Conservation (phyloP, 495 filamentous ascomycete species). For the Recurvomyces mirabilis region DNA sequence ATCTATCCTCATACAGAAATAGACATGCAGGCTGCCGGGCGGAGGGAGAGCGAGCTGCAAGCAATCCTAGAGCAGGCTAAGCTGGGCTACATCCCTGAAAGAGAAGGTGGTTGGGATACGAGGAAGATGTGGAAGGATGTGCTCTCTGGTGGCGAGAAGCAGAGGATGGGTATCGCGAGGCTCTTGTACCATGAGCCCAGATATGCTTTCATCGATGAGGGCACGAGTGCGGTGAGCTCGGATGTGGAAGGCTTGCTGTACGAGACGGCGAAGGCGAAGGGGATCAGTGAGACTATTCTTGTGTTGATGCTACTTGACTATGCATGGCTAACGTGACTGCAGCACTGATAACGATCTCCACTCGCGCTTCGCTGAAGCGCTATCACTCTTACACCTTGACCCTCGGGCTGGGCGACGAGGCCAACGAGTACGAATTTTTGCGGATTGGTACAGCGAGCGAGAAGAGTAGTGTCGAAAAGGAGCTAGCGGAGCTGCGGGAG, state of each 20-base stretch:
- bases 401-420: slow-evolving; percentile 58
- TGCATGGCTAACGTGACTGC: slow-evolving; percentile 1
- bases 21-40: slow-evolving; percentile 77
- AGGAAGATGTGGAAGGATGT: slow-evolving; percentile 98
- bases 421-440: slow-evolving; percentile 71
- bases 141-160: slow-evolving; percentile 94
- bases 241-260: slow-evolving; percentile 95
- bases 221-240: slow-evolving; percentile 80
- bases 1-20: slow-evolving; percentile 93
- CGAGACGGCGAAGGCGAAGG: slow-evolving; percentile 78
- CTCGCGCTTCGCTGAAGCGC: slow-evolving; percentile 82
- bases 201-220: slow-evolving; percentile 91
- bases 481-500: slow-evolving; percentile 72
- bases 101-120: slow-evolving; percentile 95
- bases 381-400: slow-evolving; percentile 86
- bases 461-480: slow-evolving; percentile 80
- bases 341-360: slow-evolving; percentile 86
- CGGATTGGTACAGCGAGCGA: slow-evolving; percentile 86
- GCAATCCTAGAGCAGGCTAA: slow-evolving; percentile 68
- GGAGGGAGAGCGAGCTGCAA: slow-evolving; percentile 62
- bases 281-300: slow-evolving; percentile 56
- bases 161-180: slow-evolving; percentile 80
- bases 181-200: slow-evolving; percentile 89
- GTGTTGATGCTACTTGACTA: not conserved
- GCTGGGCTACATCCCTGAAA: slow-evolving; percentile 76